These are phyloP conservation scores for Microsporum canis DNA, from an alignment of 2,329 filamentous ascomycete species.

Conservation along the genomic window DNA sequence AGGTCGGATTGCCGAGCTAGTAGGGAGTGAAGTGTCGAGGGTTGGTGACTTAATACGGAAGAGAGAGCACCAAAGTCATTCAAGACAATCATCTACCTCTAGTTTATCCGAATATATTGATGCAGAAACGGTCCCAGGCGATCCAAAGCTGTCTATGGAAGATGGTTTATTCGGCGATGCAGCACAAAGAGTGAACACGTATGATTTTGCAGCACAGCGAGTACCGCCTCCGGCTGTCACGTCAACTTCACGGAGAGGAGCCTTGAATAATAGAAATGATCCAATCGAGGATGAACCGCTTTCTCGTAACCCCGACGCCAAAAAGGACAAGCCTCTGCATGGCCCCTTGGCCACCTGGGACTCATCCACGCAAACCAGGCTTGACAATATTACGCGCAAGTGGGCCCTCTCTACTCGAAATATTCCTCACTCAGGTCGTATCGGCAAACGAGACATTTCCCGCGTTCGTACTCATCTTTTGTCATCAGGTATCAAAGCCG, in stretches of 20 bases:
- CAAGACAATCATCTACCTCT: slow-evolving; percentile 34
- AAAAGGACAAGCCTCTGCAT: background rate
- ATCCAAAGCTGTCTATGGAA: slow-evolving; percentile 14
- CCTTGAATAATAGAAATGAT: background rate
- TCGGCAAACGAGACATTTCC: slow-evolving; percentile 64
- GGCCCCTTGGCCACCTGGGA: background rate
- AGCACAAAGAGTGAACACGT: background rate
- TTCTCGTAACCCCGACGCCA: background rate
- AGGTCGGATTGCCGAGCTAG: slow-evolving; percentile 59
- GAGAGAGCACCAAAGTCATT: slow-evolving; percentile 40
- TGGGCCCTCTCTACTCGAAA: slow-evolving; percentile 49
- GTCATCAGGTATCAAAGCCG: slow-evolving; percentile 79
- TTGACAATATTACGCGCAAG: slow-evolving; percentile 36
- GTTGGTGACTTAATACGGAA: slow-evolving; percentile 51
- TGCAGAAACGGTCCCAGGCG: slow-evolving; percentile 32
- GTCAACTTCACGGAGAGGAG: background rate
- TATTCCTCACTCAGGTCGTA: slow-evolving; percentile 27
- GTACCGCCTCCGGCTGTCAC: background rate
- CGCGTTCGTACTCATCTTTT: slow-evolving; percentile 67
- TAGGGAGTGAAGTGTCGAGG: slow-evolving; percentile 53
- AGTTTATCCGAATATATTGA: slow-evolving; percentile 40
- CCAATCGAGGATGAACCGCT: background rate
- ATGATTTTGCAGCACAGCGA: background rate
- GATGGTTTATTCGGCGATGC: background rate
- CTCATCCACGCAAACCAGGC: slow-evolving; percentile 21